Evolutionary conservation across 495 filamentous ascomycete genomes (phyloP).

Genomic region (Aspergillus indologenus): DNA sequence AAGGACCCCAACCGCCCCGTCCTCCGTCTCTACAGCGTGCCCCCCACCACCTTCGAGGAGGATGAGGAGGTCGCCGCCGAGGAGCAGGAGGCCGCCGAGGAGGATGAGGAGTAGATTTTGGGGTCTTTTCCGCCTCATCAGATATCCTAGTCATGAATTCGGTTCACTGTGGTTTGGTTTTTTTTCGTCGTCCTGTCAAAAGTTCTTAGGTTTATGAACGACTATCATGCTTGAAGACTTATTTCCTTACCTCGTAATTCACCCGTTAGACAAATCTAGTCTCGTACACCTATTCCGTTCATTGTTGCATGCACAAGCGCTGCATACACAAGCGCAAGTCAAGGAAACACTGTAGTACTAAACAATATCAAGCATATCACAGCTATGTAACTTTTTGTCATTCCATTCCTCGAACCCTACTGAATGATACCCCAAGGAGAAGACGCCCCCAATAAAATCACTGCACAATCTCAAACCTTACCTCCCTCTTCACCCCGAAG

Average conservation of each 20-base stretch:
- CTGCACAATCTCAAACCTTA: constrained; percentile 2
- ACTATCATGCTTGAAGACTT: background rate
- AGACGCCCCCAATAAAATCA: background rate
- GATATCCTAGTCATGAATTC: no score
- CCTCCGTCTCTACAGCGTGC: constrained; percentile 88
- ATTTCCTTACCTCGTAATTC: background rate
- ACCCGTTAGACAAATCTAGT: background rate
- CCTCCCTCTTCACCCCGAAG: constrained; percentile 1
- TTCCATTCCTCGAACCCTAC: no score
- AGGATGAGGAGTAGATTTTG: constrained; percentile 33
- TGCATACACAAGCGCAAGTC: no score
- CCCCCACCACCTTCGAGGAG: constrained; percentile 82
- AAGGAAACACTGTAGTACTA: no score
- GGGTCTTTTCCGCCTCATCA: no score
- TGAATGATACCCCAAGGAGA: no score
- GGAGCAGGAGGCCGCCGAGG: constrained; percentile 40
- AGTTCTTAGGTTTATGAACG: background rate
- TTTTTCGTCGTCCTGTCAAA: background rate
- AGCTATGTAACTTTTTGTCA: no score
- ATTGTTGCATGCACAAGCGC: no score
- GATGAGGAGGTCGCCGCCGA: constrained; percentile 52
- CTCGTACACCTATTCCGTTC: no score
- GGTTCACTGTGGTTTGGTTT: no score
- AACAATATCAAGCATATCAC: no score
- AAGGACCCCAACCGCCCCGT: constrained; percentile 96